Percentiles rank a stretch among this genome's conserved stretches.
These are phyloP conservation scores for Candida manassasensis DNA, from an alignment of 805 yeast genomes.

Conservation along the genomic window DNA sequence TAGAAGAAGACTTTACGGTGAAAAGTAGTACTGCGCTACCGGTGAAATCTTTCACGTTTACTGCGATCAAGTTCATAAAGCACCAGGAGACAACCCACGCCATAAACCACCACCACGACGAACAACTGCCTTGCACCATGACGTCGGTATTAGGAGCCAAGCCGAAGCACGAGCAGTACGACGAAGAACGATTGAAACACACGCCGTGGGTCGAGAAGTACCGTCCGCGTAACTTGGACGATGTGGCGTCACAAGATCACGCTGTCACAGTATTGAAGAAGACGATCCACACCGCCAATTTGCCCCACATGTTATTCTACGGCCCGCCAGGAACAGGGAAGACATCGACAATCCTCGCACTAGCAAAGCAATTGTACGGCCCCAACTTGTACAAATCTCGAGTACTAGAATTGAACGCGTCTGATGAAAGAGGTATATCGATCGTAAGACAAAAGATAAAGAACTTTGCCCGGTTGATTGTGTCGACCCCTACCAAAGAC, in stretches of 20 bases:
- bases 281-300: constrained; percentile 72
- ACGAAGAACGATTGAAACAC: constrained; percentile 42
- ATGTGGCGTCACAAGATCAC: constrained; percentile 87
- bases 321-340: constrained; percentile 96
- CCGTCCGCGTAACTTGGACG: constrained; percentile 83
- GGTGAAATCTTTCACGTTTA: no score
- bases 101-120: no score
- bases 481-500: constrained; percentile 71
- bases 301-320: constrained; percentile 88
- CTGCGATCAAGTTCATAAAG: no score
- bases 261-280: constrained; percentile 79
- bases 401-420: constrained; percentile 80
- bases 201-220: constrained; percentile 94
- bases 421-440: constrained; percentile 87
- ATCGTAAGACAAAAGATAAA: constrained; percentile 83
- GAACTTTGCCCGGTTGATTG: constrained; percentile 79
- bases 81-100: no score
- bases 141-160: constrained; percentile 2
- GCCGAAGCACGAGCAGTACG: constrained; percentile 19
- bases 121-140: no score
- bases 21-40: no score
- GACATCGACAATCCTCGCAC: constrained; percentile 80
- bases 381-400: constrained; percentile 64
- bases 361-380: constrained; percentile 73
- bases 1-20: no score